Percentiles rank a stretch among this genome's conserved stretches.
phyloP scores from a whole-genome alignment of 257 asterid genomes.

The Penstemon newberryi region DNA sequence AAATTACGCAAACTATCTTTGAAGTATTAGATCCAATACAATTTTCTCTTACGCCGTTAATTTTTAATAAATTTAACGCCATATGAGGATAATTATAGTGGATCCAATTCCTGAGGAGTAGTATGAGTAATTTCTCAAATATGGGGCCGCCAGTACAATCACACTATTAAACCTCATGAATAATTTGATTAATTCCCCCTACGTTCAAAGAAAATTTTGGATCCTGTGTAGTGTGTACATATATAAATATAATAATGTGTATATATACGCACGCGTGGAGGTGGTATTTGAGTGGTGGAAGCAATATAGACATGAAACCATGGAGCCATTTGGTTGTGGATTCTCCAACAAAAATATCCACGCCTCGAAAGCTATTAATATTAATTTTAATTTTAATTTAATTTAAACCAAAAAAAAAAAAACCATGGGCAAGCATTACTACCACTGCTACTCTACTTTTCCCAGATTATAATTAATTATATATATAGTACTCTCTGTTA shows the following conservation, averaged over 20 bases:
- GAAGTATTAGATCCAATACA: too few species aligned
- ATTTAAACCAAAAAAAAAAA: background rate
- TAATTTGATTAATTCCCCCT: too few species aligned
- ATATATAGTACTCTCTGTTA: constrained; percentile 16
- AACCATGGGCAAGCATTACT: constrained; percentile 20
- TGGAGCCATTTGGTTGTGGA: constrained; percentile 53
- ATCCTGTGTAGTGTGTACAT: background rate
- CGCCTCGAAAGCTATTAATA: constrained; percentile 41
- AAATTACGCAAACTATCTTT: too few species aligned
- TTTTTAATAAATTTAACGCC: too few species aligned
- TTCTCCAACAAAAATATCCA: constrained; percentile 54
- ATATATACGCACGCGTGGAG: constrained; percentile 40
- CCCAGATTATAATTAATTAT: constrained; percentile 10
- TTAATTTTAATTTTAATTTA: background rate
- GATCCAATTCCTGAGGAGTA: too few species aligned
- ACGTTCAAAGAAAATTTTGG: background rate
- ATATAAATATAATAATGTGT: background rate
- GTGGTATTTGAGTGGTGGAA: constrained; percentile 38
- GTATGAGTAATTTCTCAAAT: too few species aligned
- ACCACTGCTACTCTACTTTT: constrained; percentile 19
- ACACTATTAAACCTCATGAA: too few species aligned
- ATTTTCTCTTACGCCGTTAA: too few species aligned
- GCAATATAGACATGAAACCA: constrained; percentile 35
- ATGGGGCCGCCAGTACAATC: too few species aligned
- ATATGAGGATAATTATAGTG: too few species aligned